Percentiles rank a stretch among this genome's conserved stretches.
These are phyloP conservation scores for Podosphaera xanthii DNA, from an alignment of 2,329 filamentous ascomycete genomes.

Conservation along the genomic window DNA sequence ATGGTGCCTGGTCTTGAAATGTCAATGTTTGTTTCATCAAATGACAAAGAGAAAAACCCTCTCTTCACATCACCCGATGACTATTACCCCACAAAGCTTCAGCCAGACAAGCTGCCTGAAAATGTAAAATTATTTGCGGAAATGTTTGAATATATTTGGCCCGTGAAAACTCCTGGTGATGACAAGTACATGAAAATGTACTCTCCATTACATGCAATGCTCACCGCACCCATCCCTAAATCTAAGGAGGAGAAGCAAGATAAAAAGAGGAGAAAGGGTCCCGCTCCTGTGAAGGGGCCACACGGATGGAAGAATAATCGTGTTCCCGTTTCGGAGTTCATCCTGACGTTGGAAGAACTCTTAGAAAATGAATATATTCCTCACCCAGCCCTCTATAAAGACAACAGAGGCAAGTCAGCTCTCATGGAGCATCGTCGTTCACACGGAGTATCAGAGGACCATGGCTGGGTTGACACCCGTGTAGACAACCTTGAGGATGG, in stretches of 20 bases:
- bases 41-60: slow-evolving; percentile 2
- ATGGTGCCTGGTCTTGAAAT: slow-evolving; percentile 85
- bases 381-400: slow-evolving; percentile 51
- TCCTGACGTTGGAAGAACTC: slow-evolving; percentile 51
- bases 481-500: slow-evolving; percentile 46
- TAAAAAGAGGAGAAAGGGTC: slow-evolving; percentile 20
- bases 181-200: slow-evolving; percentile 59
- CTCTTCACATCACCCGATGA: slow-evolving; percentile 28
- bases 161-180: slow-evolving; percentile 69
- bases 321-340: slow-evolving; percentile 60
- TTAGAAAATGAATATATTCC: slow-evolving; percentile 63
- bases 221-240: slow-evolving; percentile 51
- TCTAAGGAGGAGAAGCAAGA: slow-evolving; percentile 36
- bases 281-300: slow-evolving; percentile 37
- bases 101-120: slow-evolving; percentile 26
- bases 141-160: slow-evolving; percentile 78
- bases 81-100: slow-evolving; percentile 32
- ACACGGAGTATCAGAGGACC: slow-evolving; percentile 23
- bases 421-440: slow-evolving; percentile 29
- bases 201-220: slow-evolving; percentile 67
- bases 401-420: slow-evolving; percentile 29
- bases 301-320: slow-evolving; percentile 50
- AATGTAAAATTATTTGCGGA: slow-evolving; percentile 45
- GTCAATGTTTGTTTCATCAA: slow-evolving; percentile 43
- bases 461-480: slow-evolving; percentile 67